phyloP scores from a whole-genome alignment of 768 basidiomycete genomes.

The Terana coerulea region DNA sequence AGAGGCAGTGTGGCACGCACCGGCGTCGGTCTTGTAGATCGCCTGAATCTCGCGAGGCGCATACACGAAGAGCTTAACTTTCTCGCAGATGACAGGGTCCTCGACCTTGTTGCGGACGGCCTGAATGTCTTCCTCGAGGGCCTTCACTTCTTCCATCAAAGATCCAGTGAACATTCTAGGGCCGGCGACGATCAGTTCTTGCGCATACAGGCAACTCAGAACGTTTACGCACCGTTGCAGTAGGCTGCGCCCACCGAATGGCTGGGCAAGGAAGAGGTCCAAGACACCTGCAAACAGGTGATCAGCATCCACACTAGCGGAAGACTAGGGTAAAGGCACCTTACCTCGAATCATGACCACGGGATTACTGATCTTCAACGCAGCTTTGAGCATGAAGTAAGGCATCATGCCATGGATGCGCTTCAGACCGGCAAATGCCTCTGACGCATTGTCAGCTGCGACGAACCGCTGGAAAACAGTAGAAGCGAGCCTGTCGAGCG shows the following conservation, averaged over 20 bases:
- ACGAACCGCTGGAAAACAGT: slow-evolving; percentile 95
- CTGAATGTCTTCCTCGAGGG: slow-evolving; percentile 82
- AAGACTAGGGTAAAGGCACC: no score
- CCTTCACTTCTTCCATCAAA: slow-evolving; percentile 83
- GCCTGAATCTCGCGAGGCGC: slow-evolving; percentile 88
- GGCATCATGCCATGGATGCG: slow-evolving; percentile 96
- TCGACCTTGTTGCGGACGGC: slow-evolving; percentile 86
- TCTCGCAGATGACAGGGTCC: slow-evolving; percentile 83
- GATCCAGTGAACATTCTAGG: slow-evolving; percentile 93
- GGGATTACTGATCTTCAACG: slow-evolving; percentile 91
- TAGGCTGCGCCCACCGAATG: slow-evolving; percentile 90
- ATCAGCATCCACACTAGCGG: background rate
- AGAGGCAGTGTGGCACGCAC: slow-evolving; percentile 43
- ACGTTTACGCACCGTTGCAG: slow-evolving; percentile 65
- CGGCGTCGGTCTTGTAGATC: slow-evolving; percentile 74
- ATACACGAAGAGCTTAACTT: slow-evolving; percentile 81
- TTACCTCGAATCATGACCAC: slow-evolving; percentile 91
- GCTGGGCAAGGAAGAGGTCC: slow-evolving; percentile 94
- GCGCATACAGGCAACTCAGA: background rate
- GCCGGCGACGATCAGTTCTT: background rate
- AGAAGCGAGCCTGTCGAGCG: slow-evolving; percentile 71
- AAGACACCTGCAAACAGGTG: slow-evolving; percentile 51
- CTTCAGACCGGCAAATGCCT: slow-evolving; percentile 84
- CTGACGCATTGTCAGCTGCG: slow-evolving; percentile 89
- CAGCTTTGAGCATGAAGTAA: slow-evolving; percentile 92